Conservation (phyloP, 116 monocot species). For the Iris pallida region DNA sequence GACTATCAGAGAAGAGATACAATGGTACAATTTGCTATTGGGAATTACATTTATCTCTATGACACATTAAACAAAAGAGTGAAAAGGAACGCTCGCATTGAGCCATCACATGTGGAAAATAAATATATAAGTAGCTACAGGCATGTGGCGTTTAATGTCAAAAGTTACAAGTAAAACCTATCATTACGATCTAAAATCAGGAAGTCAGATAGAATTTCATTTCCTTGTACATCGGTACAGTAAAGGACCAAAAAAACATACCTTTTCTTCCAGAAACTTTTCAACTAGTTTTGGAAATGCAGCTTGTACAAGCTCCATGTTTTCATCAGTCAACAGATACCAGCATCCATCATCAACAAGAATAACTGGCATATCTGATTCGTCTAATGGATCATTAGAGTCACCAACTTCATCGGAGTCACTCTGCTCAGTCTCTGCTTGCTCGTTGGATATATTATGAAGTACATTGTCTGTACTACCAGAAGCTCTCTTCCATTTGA, state of each 20-base stretch:
- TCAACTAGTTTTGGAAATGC: constrained; percentile 69
- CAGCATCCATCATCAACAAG: constrained; percentile 55
- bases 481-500: constrained; percentile 74
- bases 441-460: constrained; percentile 13
- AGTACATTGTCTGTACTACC: not conserved
- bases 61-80: too few species aligned
- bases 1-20: too few species aligned
- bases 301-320: constrained; percentile 69
- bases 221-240: not conserved
- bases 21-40: too few species aligned
- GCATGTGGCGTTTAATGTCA: not conserved
- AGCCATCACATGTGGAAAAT: not conserved
- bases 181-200: not conserved
- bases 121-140: not conserved
- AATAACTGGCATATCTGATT: constrained; percentile 55
- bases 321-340: constrained; percentile 82
- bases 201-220: not conserved
- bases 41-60: too few species aligned
- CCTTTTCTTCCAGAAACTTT: constrained; percentile 66
- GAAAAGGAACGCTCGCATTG: not conserved
- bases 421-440: constrained; percentile 13
- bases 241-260: constrained; percentile 12
- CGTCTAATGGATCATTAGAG: constrained; percentile 39
- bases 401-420: constrained; percentile 11
- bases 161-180: not conserved